These are phyloP conservation scores for Boletus vinaceobasis DNA, from an alignment of 768 basidiomycete species.

Conservation along the genomic window DNA sequence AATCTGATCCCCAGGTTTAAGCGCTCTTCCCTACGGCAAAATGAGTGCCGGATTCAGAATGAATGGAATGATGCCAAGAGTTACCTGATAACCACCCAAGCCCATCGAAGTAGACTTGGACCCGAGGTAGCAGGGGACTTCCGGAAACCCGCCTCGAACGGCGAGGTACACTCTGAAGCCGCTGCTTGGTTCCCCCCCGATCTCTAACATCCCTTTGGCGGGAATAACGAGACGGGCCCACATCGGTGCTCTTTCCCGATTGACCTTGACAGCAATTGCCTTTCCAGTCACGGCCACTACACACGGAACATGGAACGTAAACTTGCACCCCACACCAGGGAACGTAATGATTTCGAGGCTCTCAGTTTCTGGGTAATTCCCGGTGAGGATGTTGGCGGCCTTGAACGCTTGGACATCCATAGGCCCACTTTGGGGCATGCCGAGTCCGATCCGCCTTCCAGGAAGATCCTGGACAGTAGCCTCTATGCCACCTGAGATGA, in stretches of 20 bases:
- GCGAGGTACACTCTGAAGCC: conserved; percentile 58
- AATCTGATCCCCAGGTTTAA: conserved; percentile 51
- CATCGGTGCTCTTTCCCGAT: conserved; percentile 38
- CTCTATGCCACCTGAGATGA: conserved; percentile 54
- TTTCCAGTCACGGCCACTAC: conserved; percentile 59
- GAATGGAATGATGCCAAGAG: conserved; percentile 1
- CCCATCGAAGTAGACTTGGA: conserved; percentile 67
- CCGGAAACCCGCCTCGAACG: conserved; percentile 58
- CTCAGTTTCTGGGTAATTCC: conserved; percentile 49
- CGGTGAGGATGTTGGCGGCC: conserved; percentile 55
- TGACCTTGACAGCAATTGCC: conserved; percentile 38
- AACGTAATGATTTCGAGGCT: conserved; percentile 53
- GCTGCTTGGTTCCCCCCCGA: conserved; percentile 29
- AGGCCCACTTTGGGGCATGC: conserved; percentile 61
- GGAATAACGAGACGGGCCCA: conserved; percentile 52
- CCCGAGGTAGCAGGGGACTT: conserved; percentile 52
- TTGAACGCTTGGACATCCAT: conserved; percentile 59
- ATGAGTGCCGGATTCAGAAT: conserved; percentile 4
- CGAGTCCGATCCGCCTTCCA: conserved; percentile 49
- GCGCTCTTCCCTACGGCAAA: conserved; percentile 43
- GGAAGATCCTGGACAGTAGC: conserved; percentile 58
- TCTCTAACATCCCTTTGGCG: conserved; percentile 39
- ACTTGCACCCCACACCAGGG: conserved; percentile 40
- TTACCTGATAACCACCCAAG: conserved; percentile 56
- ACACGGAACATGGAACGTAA: conserved; percentile 48